Percentiles rank a stretch among this genome's conserved stretches.
These are phyloP conservation scores for Candida sp. DNA, from an alignment of 1,139 yeast species.

Conservation along the genomic window DNA sequence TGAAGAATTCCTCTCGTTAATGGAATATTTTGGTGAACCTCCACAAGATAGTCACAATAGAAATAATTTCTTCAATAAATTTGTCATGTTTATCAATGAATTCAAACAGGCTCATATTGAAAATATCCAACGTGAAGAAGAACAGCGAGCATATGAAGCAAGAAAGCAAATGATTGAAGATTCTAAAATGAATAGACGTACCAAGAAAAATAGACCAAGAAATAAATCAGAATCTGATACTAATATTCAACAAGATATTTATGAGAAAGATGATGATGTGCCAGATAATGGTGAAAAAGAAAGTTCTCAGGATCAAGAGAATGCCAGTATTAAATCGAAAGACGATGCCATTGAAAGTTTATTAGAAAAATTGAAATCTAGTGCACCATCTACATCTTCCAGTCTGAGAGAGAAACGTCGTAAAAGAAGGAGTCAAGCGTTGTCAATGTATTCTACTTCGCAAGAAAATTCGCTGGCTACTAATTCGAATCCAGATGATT, in stretches of 20 bases:
- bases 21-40: conserved; percentile 86
- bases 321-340: conserved; percentile 13
- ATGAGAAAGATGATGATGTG: conserved; percentile 8
- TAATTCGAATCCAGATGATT: neutral
- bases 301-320: conserved; percentile 11
- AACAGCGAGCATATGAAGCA: conserved; percentile 36
- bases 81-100: conserved; percentile 35
- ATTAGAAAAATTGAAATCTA: conserved; percentile 34
- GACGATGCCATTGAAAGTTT: conserved; percentile 33
- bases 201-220: conserved; percentile 7
- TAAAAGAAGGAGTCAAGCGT: conserved; percentile 29
- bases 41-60: conserved; percentile 49
- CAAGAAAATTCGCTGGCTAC: neutral
- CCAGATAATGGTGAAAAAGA: conserved; percentile 10
- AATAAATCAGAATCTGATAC: conserved; percentile 1
- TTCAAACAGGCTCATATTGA: conserved; percentile 46
- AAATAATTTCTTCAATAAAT: conserved; percentile 35
- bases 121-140: conserved; percentile 46
- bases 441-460: conserved; percentile 28
- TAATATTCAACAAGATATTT: conserved; percentile 6
- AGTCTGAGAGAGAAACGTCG: conserved; percentile 18
- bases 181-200: conserved; percentile 10
- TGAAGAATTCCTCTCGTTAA: conserved; percentile 53
- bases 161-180: conserved; percentile 35
- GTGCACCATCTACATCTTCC: conserved; percentile 19